Conservation (phyloP, 2,329 filamentous ascomycete species). For the Xylogone sp. region DNA sequence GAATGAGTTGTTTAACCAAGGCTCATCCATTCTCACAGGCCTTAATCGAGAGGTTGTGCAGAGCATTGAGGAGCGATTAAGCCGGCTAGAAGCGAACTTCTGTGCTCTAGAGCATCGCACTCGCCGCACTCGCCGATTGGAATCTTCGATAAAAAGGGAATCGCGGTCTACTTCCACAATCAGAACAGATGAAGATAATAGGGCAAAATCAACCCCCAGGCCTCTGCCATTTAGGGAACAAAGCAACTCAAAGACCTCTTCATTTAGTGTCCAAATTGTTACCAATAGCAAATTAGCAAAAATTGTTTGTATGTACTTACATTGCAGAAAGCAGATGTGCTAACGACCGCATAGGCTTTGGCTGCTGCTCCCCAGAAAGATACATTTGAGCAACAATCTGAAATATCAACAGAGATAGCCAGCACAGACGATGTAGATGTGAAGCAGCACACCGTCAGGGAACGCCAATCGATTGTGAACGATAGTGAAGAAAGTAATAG, state of each 20-base stretch:
- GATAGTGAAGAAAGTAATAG: too few species aligned
- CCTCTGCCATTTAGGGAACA: neutral
- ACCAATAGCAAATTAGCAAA: too few species aligned
- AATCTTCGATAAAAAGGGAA: neutral
- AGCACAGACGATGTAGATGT: too few species aligned
- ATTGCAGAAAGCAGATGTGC: too few species aligned
- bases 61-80: neutral
- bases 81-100: neutral
- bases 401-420: too few species aligned
- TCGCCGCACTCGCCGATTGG: neutral
- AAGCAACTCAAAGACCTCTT: neutral
- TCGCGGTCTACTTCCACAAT: neutral
- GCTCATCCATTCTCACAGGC: neutral
- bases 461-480: too few species aligned
- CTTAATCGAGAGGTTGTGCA: neutral
- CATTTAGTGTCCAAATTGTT: neutral
- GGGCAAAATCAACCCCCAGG: neutral
- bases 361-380: too few species aligned
- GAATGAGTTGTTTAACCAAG: neutral
- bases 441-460: too few species aligned
- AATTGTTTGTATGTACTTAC: too few species aligned
- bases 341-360: too few species aligned
- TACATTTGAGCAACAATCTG: too few species aligned
- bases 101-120: neutral
- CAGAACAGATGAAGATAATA: neutral